Evolutionary conservation across 2,329 filamentous ascomycete species (phyloP).

Genomic region (Penicillium sp.): DNA sequence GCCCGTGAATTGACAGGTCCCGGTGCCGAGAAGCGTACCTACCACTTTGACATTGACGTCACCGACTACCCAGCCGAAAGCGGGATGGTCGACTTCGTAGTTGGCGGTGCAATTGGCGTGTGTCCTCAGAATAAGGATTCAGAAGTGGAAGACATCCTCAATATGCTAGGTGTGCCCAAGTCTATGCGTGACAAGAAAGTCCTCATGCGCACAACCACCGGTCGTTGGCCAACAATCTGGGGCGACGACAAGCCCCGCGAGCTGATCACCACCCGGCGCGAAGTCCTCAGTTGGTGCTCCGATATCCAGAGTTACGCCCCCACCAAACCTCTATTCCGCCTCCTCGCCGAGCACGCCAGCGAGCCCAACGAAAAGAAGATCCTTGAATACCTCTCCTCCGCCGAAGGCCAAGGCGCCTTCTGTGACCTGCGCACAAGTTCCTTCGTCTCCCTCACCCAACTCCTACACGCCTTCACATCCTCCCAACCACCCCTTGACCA

Average conservation of each 20-base stretch:
- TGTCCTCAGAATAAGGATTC: slow-evolving; percentile 79
- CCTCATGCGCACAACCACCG: slow-evolving; percentile 71
- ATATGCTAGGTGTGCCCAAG: slow-evolving; percentile 75
- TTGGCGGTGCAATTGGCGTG: slow-evolving; percentile 91
- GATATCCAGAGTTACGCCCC: slow-evolving; percentile 92
- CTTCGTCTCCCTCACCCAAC: slow-evolving; percentile 78
- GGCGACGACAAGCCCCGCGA: slow-evolving; percentile 82
- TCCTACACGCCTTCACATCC: slow-evolving; percentile 89
- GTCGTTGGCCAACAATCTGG: slow-evolving; percentile 97
- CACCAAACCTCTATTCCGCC: slow-evolving; percentile 78
- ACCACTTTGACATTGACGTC: slow-evolving; percentile 95
- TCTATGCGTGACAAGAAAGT: slow-evolving; percentile 82
- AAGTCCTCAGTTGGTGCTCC: slow-evolving; percentile 92
- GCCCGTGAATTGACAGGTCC: slow-evolving; percentile 81
- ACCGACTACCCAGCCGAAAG: slow-evolving; percentile 86
- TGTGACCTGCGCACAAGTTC: slow-evolving; percentile 91
- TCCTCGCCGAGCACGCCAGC: slow-evolving; percentile 80
- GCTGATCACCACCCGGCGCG: slow-evolving; percentile 83
- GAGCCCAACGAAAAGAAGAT: slow-evolving; percentile 85
- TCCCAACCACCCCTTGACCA: slow-evolving; percentile 81
- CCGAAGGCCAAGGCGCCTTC: slow-evolving; percentile 87
- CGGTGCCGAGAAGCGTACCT: slow-evolving; percentile 93
- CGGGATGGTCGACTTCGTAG: slow-evolving; percentile 84
- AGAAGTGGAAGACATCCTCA: slow-evolving; percentile 79
- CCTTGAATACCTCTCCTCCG: slow-evolving; percentile 78